These are phyloP conservation scores for Houttuynia cordata DNA, from an alignment of 164 flowering plant genomes.

Conservation along the genomic window DNA sequence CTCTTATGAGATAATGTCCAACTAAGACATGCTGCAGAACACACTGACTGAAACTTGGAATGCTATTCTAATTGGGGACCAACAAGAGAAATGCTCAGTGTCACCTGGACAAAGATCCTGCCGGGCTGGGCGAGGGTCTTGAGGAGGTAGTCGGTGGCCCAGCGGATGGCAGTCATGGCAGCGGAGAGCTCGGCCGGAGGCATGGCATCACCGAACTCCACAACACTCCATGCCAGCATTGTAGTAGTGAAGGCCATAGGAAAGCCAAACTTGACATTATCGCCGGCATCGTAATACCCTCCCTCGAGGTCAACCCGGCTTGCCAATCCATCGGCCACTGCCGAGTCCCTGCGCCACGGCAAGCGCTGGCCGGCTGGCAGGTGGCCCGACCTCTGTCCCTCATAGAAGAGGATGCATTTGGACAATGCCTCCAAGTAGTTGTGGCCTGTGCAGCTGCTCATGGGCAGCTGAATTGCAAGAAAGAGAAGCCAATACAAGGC, in stretches of 20 bases:
- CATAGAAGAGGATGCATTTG: constrained; percentile 68
- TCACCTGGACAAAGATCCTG: constrained; percentile 29
- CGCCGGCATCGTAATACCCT: constrained; percentile 97
- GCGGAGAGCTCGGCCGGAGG: constrained; percentile 49
- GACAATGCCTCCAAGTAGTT: constrained; percentile 68
- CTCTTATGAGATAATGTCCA: neutral
- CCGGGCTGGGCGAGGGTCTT: constrained; percentile 70
- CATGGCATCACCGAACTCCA: constrained; percentile 80
- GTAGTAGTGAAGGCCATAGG: constrained; percentile 96
- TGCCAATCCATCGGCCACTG: constrained; percentile 57
- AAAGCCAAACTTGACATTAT: constrained; percentile 81
- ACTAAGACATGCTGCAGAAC: neutral
- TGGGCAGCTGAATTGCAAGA: constrained; percentile 8
- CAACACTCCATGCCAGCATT: constrained; percentile 82
- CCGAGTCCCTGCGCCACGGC: constrained; percentile 65
- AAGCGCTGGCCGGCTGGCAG: constrained; percentile 60
- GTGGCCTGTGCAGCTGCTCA: constrained; percentile 15
- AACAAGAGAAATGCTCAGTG: neutral
- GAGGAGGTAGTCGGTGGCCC: constrained; percentile 81
- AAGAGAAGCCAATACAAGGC: constrained; percentile 1
- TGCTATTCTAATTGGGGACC: too few relatives aligned
- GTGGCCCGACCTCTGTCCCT: constrained; percentile 83
- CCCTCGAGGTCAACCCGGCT: constrained; percentile 54
- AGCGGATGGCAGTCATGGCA: constrained; percentile 57
- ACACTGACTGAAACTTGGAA: too few relatives aligned